Conservation (phyloP, 257 asterid species). For the Fraxinus quadrangulata region DNA sequence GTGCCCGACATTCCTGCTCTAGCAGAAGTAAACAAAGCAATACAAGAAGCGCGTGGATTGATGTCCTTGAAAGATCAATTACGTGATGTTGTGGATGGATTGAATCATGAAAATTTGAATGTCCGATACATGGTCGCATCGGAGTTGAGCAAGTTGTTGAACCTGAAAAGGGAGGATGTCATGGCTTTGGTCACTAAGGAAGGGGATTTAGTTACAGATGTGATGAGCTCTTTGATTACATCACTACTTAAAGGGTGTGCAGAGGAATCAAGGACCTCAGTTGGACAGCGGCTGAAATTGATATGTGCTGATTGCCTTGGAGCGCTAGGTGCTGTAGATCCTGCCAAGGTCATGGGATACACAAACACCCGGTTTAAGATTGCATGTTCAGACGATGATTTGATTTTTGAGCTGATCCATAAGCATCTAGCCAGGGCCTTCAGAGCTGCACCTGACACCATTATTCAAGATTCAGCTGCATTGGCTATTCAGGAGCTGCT, state of each 20-base stretch:
- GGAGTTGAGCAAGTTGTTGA: conserved; percentile 80
- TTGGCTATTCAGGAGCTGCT: conserved; percentile 96
- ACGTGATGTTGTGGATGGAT: conserved; percentile 76
- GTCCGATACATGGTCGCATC: conserved; percentile 97
- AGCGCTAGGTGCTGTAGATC: conserved; percentile 96
- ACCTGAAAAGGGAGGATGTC: conserved; percentile 68
- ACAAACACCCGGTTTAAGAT: conserved; percentile 77
- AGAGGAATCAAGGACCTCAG: conserved; percentile 88
- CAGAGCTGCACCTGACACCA: conserved; percentile 92
- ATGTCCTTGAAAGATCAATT: conserved; percentile 82
- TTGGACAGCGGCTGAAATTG: conserved; percentile 89
- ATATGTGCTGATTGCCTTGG: conserved; percentile 96
- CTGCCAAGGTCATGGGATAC: conserved; percentile 81
- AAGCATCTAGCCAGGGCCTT: conserved; percentile 97
- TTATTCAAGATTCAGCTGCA: conserved; percentile 91
- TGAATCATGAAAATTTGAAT: conserved; percentile 89
- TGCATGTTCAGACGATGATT: conserved; percentile 97
- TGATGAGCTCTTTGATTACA: conserved; percentile 75
- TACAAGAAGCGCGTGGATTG: conserved; percentile 79
- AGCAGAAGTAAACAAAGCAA: conserved; percentile 75
- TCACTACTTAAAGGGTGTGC: conserved; percentile 96
- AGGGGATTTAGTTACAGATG: conserved; percentile 73
- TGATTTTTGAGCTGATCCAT: conserved; percentile 87
- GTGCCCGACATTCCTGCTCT: conserved; percentile 84
- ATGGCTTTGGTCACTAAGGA: conserved; percentile 66